Evolutionary conservation across 2,329 filamentous ascomycete genomes (phyloP).

Genomic region (Talaromyces pinophilus): DNA sequence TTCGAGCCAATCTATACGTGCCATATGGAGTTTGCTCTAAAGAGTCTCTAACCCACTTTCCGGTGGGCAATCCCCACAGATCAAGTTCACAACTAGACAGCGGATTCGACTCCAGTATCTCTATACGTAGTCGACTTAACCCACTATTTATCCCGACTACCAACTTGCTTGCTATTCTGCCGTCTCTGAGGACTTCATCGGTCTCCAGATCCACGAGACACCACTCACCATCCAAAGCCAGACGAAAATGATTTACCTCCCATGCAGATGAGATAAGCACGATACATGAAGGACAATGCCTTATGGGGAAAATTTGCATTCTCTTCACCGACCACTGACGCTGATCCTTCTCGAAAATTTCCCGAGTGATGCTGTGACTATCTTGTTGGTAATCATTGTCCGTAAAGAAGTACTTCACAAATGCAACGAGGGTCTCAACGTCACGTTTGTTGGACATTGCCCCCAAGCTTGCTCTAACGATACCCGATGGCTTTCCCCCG

Average conservation of each 20-base stretch:
- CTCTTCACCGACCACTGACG: slow-evolving; percentile 56
- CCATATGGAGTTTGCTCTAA: slow-evolving; percentile 8
- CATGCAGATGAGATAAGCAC: slow-evolving; percentile 66
- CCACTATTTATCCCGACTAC: slow-evolving; percentile 29
- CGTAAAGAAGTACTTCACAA: slow-evolving; percentile 70
- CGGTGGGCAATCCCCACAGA: slow-evolving; percentile 51
- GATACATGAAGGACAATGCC: slow-evolving; percentile 82
- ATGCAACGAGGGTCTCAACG: slow-evolving; percentile 69
- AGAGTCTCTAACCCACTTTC: slow-evolving; percentile 62
- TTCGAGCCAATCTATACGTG: slow-evolving; percentile 54
- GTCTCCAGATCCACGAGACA: slow-evolving; percentile 63
- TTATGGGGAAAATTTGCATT: slow-evolving; percentile 83
- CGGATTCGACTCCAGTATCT: slow-evolving; percentile 36
- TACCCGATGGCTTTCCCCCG: slow-evolving; percentile 80
- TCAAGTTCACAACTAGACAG: slow-evolving; percentile 61
- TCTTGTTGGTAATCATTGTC: slow-evolving; percentile 30
- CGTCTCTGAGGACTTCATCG: slow-evolving; percentile 10
- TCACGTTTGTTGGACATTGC: slow-evolving; percentile 83
- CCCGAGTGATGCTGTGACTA: not conserved
- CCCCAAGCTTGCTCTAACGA: slow-evolving; percentile 81
- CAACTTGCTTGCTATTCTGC: slow-evolving; percentile 73
- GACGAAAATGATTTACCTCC: slow-evolving; percentile 76
- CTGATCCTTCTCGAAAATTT: not conserved
- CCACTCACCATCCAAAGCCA: slow-evolving; percentile 96
- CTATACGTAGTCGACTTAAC: slow-evolving; percentile 34